Base-by-base conservation (phyloP, 495 filamentous ascomycete species). In the Trichoderma gamsii region DNA sequence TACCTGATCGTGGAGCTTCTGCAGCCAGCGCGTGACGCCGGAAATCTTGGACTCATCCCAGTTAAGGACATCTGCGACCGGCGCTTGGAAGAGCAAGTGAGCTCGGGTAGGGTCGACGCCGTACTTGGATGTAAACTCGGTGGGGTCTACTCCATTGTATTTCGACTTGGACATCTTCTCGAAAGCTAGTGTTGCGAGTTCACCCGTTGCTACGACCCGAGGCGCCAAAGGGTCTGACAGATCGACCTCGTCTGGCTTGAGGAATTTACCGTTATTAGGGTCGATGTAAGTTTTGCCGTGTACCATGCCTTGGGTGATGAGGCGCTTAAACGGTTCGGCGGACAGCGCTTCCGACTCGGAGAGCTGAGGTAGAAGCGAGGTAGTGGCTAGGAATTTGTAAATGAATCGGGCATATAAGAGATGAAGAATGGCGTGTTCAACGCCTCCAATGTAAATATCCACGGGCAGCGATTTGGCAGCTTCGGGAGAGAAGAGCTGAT, bases 91-190 rank as follows among this genome's bases (percentile, higher is more conserved):
- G 15, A 97, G 82, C 65, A 97, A 87, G 72, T 97, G 92, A 1
- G 92, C 91, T 61, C 92, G 84, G 4, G 90, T 95, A 0, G 90
- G 89, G 73, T 97, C 92, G 0, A 92, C 90, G 23, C 92, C 92
- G 69, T 93, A 89, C 67, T 85, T 86, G 0, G 79, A 73, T 52
- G 93, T 90, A 69, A 90, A 91, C 0, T 72, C 76, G 0, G 83
- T 85, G 0, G 92, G 92, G 72, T 96, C 92, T n/a, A 96, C 90
- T 41, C 92, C 92, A 73, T 97, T 97, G 78, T 95, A 83, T 73
- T 97, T 97, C 68, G 91, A 94, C 76, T 97, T 97, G n/a, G 90
- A 93, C 92, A 97, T 97, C 72, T 97, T 97, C 76, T 97, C 91
- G 68, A 86, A 96, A 0, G 85, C 87, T 38, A 93, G 73, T 13